phyloP scores from a whole-genome alignment of 1,284 basidiomycete species.

The Ceratobasidium theobromae region DNA sequence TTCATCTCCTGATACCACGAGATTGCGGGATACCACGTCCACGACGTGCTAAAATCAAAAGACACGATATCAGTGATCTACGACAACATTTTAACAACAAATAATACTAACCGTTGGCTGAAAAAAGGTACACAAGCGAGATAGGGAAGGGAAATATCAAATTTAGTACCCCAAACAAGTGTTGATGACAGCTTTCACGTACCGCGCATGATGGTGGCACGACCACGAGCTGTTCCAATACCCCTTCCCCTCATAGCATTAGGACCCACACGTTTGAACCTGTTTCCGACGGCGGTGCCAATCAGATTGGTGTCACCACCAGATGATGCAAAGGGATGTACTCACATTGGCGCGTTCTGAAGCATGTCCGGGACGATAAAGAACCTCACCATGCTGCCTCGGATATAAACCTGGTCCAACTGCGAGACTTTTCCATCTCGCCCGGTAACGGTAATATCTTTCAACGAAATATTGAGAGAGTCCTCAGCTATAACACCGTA shows the following conservation, averaged over 20 bases:
- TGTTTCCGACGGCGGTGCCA: constrained; percentile 44
- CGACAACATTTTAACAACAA: constrained; percentile 24
- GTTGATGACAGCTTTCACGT: constrained; percentile 48
- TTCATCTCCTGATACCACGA: constrained; percentile 74
- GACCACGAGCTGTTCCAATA: constrained; percentile 96
- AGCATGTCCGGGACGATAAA: constrained; percentile 99
- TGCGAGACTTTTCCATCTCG: constrained; percentile 99
- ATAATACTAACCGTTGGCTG: constrained; percentile 61
- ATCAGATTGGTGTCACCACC: background rate
- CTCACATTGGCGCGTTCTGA: constrained; percentile 98
- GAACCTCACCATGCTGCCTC: constrained; percentile 97
- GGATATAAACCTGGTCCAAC: constrained; percentile 98
- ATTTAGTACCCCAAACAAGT: background rate
- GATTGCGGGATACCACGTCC: constrained; percentile 68
- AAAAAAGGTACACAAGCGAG: constrained; percentile 35
- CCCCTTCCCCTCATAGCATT: constrained; percentile 98
- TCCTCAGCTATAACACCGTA: constrained; percentile 77
- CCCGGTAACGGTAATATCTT: constrained; percentile 96
- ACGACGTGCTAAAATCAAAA: constrained; percentile 63
- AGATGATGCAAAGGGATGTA: constrained; percentile 36
- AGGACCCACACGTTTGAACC: constrained; percentile 98
- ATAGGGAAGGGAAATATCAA: constrained; percentile 34
- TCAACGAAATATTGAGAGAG: constrained; percentile 95
- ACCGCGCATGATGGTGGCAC: constrained; percentile 92
- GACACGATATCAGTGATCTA: constrained; percentile 21